phyloP scores from a whole-genome alignment of 805 yeast species.

The Ogataea nakhonphanomensis region DNA sequence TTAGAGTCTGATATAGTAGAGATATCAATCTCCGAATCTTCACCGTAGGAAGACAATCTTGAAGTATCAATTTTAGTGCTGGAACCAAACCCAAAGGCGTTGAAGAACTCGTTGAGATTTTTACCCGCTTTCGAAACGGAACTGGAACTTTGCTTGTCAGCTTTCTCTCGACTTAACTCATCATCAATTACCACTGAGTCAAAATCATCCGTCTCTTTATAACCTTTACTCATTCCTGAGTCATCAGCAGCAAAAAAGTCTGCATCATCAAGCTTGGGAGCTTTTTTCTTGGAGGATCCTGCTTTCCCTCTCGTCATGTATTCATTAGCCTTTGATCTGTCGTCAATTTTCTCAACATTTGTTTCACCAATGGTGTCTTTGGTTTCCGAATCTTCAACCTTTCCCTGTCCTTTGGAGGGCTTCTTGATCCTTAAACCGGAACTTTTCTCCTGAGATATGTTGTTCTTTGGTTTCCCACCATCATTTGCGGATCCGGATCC shows the following conservation, averaged over 20 bases:
- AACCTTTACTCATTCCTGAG: conserved; percentile 25
- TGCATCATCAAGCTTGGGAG: conserved; percentile 17
- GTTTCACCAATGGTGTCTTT: conserved; percentile 1
- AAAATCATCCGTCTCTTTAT: conserved; percentile 24
- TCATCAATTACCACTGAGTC: conserved; percentile 11
- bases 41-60: conserved; percentile 19
- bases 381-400: neutral
- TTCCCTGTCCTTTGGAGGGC: conserved; percentile 3
- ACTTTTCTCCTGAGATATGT: neutral
- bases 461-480: neutral
- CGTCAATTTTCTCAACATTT: conserved; percentile 10
- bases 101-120: conserved; percentile 17
- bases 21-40: conserved; percentile 18
- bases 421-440: conserved; percentile 7
- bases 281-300: conserved; percentile 3
- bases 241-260: conserved; percentile 21
- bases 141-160: conserved; percentile 2
- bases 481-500: conserved; percentile 8
- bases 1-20: conserved; percentile 9
- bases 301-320: neutral
- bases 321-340: neutral
- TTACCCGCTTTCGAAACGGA: conserved; percentile 7
- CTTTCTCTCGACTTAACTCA: conserved; percentile 2
- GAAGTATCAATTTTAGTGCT: conserved; percentile 12
- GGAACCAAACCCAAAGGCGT: conserved; percentile 18